Conservation (phyloP, 495 filamentous ascomycete species). For the Lasiosphaeriaceae sp. region DNA sequence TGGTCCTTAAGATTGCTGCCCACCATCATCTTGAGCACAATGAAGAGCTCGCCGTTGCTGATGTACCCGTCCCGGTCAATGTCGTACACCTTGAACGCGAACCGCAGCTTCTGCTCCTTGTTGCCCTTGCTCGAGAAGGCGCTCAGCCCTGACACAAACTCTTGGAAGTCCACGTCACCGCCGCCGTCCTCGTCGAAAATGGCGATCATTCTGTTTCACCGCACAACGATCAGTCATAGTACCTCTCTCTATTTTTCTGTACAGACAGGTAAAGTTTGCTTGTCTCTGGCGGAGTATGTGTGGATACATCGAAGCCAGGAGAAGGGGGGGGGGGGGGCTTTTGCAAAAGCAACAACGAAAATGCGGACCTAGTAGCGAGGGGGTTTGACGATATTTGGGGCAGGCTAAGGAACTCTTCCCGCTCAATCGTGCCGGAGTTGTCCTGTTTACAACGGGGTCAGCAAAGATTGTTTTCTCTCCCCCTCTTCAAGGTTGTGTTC, state of each 20-base stretch:
- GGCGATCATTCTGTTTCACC: slow-evolving; percentile 77
- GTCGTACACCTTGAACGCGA: slow-evolving; percentile 99
- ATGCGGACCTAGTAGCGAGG: slow-evolving; percentile 76
- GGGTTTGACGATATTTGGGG: slow-evolving; percentile 98
- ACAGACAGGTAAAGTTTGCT: too few relatives aligned
- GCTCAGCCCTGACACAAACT: slow-evolving; percentile 93
- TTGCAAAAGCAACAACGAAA: neutral
- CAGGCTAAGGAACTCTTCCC: slow-evolving; percentile 95
- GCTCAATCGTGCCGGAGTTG: slow-evolving; percentile 95
- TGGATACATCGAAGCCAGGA: too few relatives aligned
- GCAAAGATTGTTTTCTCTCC: too few relatives aligned
- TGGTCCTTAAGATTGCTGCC: slow-evolving; percentile 99
- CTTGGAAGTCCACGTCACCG: slow-evolving; percentile 97
- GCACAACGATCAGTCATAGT: neutral
- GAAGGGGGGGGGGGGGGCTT: too few relatives aligned
- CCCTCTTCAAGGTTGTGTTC: too few relatives aligned
- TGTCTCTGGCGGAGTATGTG: too few relatives aligned
- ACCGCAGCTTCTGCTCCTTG: slow-evolving; percentile 96
- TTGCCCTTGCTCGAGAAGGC: slow-evolving; percentile 97
- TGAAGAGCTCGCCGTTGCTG: slow-evolving; percentile 97
- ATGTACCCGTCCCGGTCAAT: slow-evolving; percentile 99
- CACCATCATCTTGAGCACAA: slow-evolving; percentile 99
- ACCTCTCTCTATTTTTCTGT: too few relatives aligned
- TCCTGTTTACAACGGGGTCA: slow-evolving; percentile 55
- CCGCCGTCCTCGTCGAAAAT: slow-evolving; percentile 99